A percentile compares a stretch with the other conserved stretches of the same genome.
Conservation (phyloP, 2,329 filamentous ascomycete genomes). For the Ophiocordyceps unilateralis region DNA sequence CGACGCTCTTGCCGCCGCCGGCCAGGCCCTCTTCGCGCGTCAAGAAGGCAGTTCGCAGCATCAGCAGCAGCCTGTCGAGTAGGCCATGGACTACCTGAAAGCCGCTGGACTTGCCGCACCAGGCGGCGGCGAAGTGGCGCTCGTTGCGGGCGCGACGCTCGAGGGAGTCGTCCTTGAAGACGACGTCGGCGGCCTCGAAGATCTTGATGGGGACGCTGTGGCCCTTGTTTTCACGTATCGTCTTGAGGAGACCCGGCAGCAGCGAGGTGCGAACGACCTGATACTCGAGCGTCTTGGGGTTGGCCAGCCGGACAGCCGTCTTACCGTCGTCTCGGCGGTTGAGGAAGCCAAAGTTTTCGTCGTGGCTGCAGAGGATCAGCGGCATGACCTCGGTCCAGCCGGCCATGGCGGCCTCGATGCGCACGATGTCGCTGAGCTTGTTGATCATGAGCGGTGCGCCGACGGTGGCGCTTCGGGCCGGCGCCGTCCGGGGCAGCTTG, state of each 20-base stretch:
- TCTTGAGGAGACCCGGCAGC: constrained; percentile 79
- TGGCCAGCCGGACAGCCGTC: constrained; percentile 69
- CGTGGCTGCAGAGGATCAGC: constrained; percentile 88
- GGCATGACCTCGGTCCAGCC: constrained; percentile 96
- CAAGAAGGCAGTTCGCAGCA: constrained; percentile 74
- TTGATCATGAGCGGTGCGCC: constrained; percentile 81
- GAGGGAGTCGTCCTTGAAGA: constrained; percentile 65
- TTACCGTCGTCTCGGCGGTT: constrained; percentile 78
- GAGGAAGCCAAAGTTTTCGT: constrained; percentile 94
- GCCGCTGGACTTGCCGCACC: constrained; percentile 83
- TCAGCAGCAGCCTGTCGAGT: constrained; percentile 77
- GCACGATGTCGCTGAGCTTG: constrained; percentile 84
- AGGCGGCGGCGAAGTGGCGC: constrained; percentile 88
- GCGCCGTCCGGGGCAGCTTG: constrained; percentile 73
- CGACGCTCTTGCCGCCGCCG: constrained; percentile 28
- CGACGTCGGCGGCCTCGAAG: constrained; percentile 81
- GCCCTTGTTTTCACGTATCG: constrained; percentile 81
- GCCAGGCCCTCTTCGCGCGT: constrained; percentile 52
- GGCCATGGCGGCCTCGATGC: constrained; percentile 76
- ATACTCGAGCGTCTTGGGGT: constrained; percentile 86
- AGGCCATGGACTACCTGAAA: constrained; percentile 94
- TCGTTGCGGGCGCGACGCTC: constrained; percentile 88
- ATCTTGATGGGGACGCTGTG: constrained; percentile 81
- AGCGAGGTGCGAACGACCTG: constrained; percentile 81
- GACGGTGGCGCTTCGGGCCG: constrained; percentile 70